Evolutionary conservation across 257 asterid species (phyloP).

Genomic region (Solanum habrochaites): DNA sequence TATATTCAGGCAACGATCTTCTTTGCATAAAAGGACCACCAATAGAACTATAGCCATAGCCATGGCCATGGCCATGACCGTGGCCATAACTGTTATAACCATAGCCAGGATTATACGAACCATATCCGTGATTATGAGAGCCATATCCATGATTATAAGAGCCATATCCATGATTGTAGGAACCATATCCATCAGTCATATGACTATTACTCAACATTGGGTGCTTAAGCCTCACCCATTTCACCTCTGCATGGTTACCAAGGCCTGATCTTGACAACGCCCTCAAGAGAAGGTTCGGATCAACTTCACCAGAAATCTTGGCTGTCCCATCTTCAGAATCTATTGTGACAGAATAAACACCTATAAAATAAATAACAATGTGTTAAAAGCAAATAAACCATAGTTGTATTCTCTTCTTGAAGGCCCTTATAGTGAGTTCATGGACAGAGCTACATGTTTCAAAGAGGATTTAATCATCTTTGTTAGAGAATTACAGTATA

Average conservation of each 20-base stretch:
- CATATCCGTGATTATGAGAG: background rate
- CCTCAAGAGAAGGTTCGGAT: constrained; percentile 30
- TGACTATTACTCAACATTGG: constrained; percentile 5
- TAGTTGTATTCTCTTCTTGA: background rate
- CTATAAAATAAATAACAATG: constrained; percentile 4
- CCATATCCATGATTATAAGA: background rate
- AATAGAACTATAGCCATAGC: background rate
- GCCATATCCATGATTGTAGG: background rate
- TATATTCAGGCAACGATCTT: constrained; percentile 4
- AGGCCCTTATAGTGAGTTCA: background rate
- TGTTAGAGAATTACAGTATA: background rate
- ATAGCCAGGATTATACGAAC: background rate
- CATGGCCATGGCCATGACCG: background rate
- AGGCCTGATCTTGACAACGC: constrained; percentile 22
- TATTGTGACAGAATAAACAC: constrained; percentile 29
- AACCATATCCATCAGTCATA: background rate
- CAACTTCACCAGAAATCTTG: constrained; percentile 27
- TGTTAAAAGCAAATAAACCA: background rate
- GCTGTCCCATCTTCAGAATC: constrained; percentile 26
- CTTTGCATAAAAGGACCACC: constrained; percentile 4
- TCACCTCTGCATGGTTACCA: constrained; percentile 40
- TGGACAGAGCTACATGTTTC: background rate
- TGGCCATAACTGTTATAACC: background rate
- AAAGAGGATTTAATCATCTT: background rate
- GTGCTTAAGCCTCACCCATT: constrained; percentile 31